Evolutionary conservation across 371 early-diverging fungal genomes (phyloP).

Genomic region (Mucor plumbeus): DNA sequence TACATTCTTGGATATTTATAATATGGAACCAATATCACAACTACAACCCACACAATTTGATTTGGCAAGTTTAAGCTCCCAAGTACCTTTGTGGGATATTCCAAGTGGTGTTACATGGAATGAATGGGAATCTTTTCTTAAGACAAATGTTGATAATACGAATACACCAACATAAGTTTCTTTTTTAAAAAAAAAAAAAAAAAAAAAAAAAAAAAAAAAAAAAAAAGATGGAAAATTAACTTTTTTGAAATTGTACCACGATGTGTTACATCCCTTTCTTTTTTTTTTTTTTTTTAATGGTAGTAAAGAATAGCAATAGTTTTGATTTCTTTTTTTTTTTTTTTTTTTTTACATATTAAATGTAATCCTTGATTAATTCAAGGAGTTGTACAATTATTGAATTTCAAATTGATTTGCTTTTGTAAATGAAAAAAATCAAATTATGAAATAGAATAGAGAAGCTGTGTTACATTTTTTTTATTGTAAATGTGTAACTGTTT

Average conservation of each 20-base stretch:
- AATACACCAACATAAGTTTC: background rate
- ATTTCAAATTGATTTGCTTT: background rate
- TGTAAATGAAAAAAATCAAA: background rate
- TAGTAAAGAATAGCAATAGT: no score
- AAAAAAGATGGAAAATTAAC: constrained; percentile 6
- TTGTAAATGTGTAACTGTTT: constrained; percentile 16
- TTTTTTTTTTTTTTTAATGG: background rate
- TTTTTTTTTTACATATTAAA: background rate
- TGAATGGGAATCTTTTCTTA: constrained; percentile 43
- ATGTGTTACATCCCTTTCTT: background rate
- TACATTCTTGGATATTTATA: background rate
- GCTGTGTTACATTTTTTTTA: constrained; percentile 10
- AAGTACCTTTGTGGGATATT: constrained; percentile 40
- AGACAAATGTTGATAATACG: constrained; percentile 3
- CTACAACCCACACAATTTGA: constrained; percentile 24
- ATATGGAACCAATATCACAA: constrained; percentile 3
- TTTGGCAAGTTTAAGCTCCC: constrained; percentile 29
- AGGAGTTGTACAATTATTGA: background rate
- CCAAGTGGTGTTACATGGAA: constrained; percentile 42
- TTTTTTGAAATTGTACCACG: constrained; percentile 13
- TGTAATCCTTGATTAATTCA: background rate
- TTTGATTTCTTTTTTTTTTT: no score
- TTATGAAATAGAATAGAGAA: background rate
- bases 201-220: constrained; percentile 2
- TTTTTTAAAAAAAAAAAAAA: background rate